Evolutionary conservation across 352 stramenopile species (phyloP).

Genomic region (Globisporangium paddicum): DNA sequence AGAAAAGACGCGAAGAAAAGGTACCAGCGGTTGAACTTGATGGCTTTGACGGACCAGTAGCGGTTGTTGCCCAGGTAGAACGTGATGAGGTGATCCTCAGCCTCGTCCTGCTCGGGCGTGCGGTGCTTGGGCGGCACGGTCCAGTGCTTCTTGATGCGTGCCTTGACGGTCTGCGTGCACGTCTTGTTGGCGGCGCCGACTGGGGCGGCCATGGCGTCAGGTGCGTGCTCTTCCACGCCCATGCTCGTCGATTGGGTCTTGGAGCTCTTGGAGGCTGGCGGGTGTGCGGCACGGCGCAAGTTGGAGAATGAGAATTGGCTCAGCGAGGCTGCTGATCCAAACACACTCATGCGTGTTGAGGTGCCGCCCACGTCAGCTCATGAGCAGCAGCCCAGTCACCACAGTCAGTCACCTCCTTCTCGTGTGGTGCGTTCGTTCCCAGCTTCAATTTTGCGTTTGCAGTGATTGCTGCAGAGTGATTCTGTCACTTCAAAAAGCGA

Average conservation of each 20-base stretch:
- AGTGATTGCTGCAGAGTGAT: no score
- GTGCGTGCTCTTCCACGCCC: slow-evolving; percentile 12
- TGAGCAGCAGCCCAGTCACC: no score
- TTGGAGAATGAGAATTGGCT: slow-evolving; percentile 16
- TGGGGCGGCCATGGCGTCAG: no score
- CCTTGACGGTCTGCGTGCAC: slow-evolving; percentile 25
- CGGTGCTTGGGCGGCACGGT: slow-evolving; percentile 38
- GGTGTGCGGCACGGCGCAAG: slow-evolving; percentile 14
- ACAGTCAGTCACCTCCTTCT: no score
- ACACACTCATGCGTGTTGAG: no score
- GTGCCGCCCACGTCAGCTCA: no score
- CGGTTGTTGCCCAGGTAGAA: slow-evolving; percentile 46
- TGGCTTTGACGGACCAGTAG: slow-evolving; percentile 32
- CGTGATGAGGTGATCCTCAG: slow-evolving; percentile 48
- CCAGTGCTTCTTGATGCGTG: slow-evolving; percentile 35
- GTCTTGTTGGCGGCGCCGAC: slow-evolving; percentile 14
- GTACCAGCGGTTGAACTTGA: slow-evolving; percentile 62
- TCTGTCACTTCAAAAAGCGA: no score
- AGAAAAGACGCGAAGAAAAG: slow-evolving; percentile 62
- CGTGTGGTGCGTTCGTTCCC: no score
- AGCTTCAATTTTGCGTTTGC: no score
- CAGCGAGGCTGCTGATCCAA: no score
- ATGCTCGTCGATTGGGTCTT: no score
- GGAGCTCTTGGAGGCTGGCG: background rate
- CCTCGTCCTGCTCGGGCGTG: slow-evolving; percentile 42